phyloP scores from a whole-genome alignment of 768 basidiomycete genomes.

The Hypholoma sublateritium region DNA sequence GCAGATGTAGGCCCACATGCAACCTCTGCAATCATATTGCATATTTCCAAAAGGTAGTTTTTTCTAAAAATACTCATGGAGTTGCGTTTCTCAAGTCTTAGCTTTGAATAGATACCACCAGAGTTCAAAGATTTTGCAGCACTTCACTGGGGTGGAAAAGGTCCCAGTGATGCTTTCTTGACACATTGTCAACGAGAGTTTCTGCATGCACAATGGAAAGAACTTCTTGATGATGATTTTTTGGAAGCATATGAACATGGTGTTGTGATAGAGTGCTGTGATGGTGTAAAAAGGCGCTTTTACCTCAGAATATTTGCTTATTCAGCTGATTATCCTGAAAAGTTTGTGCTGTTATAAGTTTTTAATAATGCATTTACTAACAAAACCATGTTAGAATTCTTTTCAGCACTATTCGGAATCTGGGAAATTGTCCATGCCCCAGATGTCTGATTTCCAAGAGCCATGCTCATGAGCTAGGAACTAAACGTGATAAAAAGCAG shows the following conservation, averaged over 20 bases:
- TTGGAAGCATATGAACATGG: slow-evolving; percentile 25
- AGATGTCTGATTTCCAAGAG: too few relatives aligned
- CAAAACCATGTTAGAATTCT: too few relatives aligned
- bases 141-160: not conserved
- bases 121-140: too few relatives aligned
- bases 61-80: too few relatives aligned
- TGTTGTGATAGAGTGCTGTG: slow-evolving; percentile 28
- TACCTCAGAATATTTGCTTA: slow-evolving; percentile 33
- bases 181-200: slow-evolving; percentile 30
- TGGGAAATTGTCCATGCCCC: too few relatives aligned
- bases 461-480: too few relatives aligned
- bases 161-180: not conserved
- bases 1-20: not conserved
- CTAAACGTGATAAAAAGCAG: too few relatives aligned
- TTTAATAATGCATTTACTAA: too few relatives aligned
- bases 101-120: too few relatives aligned
- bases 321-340: slow-evolving; percentile 37
- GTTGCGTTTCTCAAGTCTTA: too few relatives aligned
- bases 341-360: slow-evolving; percentile 20
- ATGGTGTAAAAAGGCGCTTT: slow-evolving; percentile 28
- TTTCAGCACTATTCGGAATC: too few relatives aligned
- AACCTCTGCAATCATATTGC: not conserved
- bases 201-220: slow-evolving; percentile 27
- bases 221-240: too few relatives aligned
- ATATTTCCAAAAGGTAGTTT: not conserved